Percentiles rank a stretch among this genome's conserved stretches.
Evolutionary conservation across 2,329 filamentous ascomycete species (phyloP).

Genomic region (Verticillium zaregamsianum): DNA sequence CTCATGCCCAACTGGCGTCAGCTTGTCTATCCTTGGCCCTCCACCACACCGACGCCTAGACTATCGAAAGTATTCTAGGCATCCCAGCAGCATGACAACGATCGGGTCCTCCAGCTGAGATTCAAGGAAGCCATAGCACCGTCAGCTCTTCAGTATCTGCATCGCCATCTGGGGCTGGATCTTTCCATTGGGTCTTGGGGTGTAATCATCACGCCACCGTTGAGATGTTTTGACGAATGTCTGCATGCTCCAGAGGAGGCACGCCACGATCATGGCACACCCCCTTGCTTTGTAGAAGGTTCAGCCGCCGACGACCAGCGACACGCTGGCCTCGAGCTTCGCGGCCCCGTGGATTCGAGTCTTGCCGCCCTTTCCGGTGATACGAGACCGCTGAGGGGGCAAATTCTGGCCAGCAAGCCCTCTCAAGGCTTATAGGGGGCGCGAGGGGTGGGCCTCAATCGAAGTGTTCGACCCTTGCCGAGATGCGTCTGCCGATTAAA

Average conservation of each 20-base stretch:
- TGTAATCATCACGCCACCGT: background rate
- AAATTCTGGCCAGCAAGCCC: background rate
- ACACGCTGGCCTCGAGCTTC: background rate
- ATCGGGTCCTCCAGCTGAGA: background rate
- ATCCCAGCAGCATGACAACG: background rate
- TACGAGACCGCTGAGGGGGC: background rate
- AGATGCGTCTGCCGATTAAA: background rate
- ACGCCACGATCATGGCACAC: background rate
- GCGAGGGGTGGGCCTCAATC: background rate
- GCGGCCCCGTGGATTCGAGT: background rate
- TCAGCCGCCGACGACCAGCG: background rate
- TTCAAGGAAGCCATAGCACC: background rate
- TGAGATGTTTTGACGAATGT: background rate
- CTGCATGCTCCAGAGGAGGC: background rate
- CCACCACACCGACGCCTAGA: background rate
- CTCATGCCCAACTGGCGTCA: background rate
- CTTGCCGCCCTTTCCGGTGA: background rate
- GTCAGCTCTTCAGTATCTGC: background rate
- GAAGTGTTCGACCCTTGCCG: background rate
- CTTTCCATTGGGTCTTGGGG: background rate
- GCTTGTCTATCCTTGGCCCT: background rate
- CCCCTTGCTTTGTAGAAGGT: background rate
- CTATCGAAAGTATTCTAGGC: background rate
- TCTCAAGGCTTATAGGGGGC: background rate
- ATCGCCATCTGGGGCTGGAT: background rate